phyloP scores from a whole-genome alignment of 805 yeast species.

The Pichia paraexigua region DNA sequence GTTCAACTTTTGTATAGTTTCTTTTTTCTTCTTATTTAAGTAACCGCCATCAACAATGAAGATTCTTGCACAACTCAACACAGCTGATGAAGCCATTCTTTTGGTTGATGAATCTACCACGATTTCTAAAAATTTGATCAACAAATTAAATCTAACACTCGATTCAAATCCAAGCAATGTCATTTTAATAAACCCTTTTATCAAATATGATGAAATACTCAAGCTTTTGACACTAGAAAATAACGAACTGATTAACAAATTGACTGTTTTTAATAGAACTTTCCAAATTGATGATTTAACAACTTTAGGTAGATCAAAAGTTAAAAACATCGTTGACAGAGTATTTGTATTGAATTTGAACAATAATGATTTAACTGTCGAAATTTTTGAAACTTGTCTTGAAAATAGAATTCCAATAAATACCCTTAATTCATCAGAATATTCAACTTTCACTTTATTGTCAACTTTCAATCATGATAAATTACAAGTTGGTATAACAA shows the following conservation, averaged over 20 bases:
- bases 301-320: slow-evolving; percentile 52
- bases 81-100: slow-evolving; percentile 3
- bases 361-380: slow-evolving; percentile 24
- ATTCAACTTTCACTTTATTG: slow-evolving; percentile 67
- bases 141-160: slow-evolving; percentile 3
- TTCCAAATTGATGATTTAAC: slow-evolving; percentile 40
- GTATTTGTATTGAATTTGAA: slow-evolving; percentile 49
- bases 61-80: slow-evolving; percentile 6
- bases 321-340: slow-evolving; percentile 60
- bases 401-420: slow-evolving; percentile 73
- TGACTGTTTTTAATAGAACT: slow-evolving; percentile 16
- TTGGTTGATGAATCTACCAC: slow-evolving; percentile 6
- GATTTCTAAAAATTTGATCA: slow-evolving; percentile 7
- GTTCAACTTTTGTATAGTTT: not conserved
- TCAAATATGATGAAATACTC: not conserved
- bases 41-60: not conserved
- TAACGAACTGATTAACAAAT: not conserved
- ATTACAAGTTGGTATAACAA: slow-evolving; percentile 75
- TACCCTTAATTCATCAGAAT: slow-evolving; percentile 62
- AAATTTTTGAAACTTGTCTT: slow-evolving; percentile 45
- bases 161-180: slow-evolving; percentile 4
- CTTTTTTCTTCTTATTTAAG: not conserved
- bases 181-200: slow-evolving; percentile 1
- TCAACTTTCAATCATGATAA: slow-evolving; percentile 61
- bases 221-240: not conserved